These are phyloP conservation scores for Erysimum cheiri DNA, from an alignment of 441 rosid genomes.

Conservation along the genomic window DNA sequence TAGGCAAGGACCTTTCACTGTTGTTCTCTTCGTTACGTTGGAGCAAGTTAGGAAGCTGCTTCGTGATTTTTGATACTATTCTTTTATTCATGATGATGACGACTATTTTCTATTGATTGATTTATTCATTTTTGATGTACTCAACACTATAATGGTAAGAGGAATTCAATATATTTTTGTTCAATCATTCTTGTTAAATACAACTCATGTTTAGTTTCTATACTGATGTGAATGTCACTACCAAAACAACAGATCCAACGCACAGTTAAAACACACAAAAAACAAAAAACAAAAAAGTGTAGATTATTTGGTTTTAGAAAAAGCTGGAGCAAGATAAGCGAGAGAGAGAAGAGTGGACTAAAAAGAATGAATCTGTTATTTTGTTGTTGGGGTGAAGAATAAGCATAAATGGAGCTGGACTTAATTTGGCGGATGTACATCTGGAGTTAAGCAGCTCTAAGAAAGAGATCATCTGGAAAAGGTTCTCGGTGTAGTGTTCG, in stretches of 20 bases:
- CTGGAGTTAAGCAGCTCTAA: conserved; percentile 32
- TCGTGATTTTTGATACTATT: conserved; percentile 46
- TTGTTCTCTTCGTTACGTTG: conserved; percentile 67
- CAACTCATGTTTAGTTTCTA: conserved; percentile 19
- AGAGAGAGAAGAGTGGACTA: background rate
- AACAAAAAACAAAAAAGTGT: background rate
- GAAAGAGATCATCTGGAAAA: conserved; percentile 53
- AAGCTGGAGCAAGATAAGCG: conserved; percentile 10
- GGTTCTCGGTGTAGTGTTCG: conserved; percentile 46
- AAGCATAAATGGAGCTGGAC: conserved; percentile 21
- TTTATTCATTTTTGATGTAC: conserved; percentile 21
- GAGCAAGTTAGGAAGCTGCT: conserved; percentile 71
- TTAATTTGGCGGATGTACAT: conserved; percentile 21
- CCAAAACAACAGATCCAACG: conserved; percentile 34
- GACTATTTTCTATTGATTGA: background rate
- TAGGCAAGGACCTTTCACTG: conserved; percentile 75
- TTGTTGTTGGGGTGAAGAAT: background rate
- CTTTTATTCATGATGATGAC: conserved; percentile 19
- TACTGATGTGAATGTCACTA: conserved; percentile 36
- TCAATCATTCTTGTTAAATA: conserved; percentile 32
- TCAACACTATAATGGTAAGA: background rate
- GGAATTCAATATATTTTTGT: conserved; percentile 16
- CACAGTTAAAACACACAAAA: conserved; percentile 6
- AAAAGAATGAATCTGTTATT: conserved; percentile 41
- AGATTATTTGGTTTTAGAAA: conserved; percentile 28